Evolutionary conservation across 768 basidiomycete genomes (phyloP).

Genomic region (Tulasnella sp.): DNA sequence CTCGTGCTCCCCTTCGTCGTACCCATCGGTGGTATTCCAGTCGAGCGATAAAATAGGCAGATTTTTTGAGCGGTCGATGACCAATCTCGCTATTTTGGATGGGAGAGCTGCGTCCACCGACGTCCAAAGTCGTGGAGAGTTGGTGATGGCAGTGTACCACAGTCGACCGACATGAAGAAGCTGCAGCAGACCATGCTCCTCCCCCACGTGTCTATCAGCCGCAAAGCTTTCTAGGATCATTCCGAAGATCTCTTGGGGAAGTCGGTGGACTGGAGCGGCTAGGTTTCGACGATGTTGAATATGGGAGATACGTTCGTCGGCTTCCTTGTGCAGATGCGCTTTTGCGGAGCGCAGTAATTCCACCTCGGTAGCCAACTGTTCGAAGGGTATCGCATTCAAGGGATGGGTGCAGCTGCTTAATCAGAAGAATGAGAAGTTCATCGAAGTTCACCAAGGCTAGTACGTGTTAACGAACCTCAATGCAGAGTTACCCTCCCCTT

Average conservation of each 20-base stretch:
- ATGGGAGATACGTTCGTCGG: background rate
- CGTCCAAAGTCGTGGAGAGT: background rate
- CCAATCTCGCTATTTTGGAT: background rate
- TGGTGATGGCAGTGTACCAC: background rate
- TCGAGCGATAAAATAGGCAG: background rate
- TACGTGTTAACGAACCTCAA: too few relatives aligned
- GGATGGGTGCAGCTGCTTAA: background rate
- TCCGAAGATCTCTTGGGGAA: background rate
- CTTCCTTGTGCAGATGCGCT: background rate
- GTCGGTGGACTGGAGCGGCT: background rate
- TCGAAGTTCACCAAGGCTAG: too few relatives aligned
- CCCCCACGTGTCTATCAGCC: background rate
- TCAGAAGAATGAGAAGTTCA: too few relatives aligned
- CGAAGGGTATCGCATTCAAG: background rate
- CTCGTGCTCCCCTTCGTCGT: background rate
- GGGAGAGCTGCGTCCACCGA: background rate
- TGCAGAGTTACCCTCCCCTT: background rate
- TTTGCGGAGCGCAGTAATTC: background rate
- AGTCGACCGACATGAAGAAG: background rate
- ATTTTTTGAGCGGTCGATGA: background rate
- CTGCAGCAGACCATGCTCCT: background rate
- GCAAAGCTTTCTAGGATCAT: background rate
- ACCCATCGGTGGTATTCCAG: background rate
- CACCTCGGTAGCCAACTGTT: background rate
- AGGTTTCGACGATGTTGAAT: background rate